Evolutionary conservation across 139 green algal species (phyloP), one percentile per base, ranked within the genome.

Genomic region (Edaphochlamys debaryana): DNA sequence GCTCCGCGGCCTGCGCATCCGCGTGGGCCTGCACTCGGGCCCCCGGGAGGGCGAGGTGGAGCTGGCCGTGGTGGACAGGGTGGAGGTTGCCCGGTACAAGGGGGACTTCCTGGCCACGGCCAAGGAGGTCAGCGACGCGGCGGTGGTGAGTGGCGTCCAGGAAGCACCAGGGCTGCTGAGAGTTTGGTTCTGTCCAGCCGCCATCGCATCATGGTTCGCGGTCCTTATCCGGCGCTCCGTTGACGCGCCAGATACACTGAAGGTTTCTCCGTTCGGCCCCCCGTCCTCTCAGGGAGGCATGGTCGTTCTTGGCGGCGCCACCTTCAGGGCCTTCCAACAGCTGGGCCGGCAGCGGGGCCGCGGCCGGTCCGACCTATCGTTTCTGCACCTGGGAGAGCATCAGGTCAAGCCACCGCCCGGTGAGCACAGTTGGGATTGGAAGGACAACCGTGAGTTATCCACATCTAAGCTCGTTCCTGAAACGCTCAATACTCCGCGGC

Each of bases 321-420:
- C 34, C 34, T 69, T 69, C 36, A 34, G 34, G 6, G 64, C 64
- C 32, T 67, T 38, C 60, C 64, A 45, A 34, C 64, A 69, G 64
- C 64, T 30, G 34, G 34, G 17, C 27, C 64, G 34, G 17, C 34
- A n/a, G n/a, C n/a, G n/a, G n/a, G n/a, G 2, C 27, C 3, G 6
- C 27, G 4, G 60, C 60, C 37, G 8, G n/a, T 5, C 36, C 34
- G 34, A 42, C 27, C 34, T 42, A 4, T 45, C 30, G 64, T 20
- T 69, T 15, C 64, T 69, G 64, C 64, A 69, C 34, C 64, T 69
- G 64, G 64, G 64, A 9, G 64, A 69, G 34, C 64, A 69, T 34
- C 19, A 45, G 19, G 11, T 69, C 34, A 69, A 42, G 64, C 34
- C 34, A 19, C 34, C 60, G 45, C 45, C 9, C 11, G 45, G 45